Evolutionary conservation across 306 rosid species (phyloP), one percentile per base, ranked within the genome.

Genomic region (Clitoria ternatea): DNA sequence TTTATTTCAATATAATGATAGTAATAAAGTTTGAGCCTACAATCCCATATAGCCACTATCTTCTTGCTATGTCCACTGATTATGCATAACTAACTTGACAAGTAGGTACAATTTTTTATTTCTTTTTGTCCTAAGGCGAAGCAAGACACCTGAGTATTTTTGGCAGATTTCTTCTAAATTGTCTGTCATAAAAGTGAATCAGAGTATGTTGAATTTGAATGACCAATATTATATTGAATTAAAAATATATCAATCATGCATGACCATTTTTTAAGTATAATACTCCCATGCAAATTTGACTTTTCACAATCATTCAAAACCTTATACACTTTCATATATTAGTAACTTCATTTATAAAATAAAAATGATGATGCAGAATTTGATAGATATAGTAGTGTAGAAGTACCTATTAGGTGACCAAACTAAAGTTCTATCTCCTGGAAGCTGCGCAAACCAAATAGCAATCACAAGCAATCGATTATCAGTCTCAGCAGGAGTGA

Each of bases 401-500:
- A 0, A 20, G 33, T 79, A 92, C 96, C 92, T 89, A 66, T 81
- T 87, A 22, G 96, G 81, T 30, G 96, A 90, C 97, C 98, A 94
- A 18, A 90, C 87, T 12, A 77, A 7, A 30, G 90, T 87, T 37
- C 59, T 78, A 70, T 87, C 97, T 50, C 96, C 97, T 0, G 95
- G 95, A 81, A 90, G 97, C 73, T 81, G 32, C 0, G 90, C 89
- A 69, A 94, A 90, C 98, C 98, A 94, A 79, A 90, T 78, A 0
- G 79, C 96, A n/a, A 90, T 55, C 20, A 64, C 72, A 88, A 82
- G 69, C 2, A 45, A 74, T 17, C 74, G 49, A 27, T 57, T 40
- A 56, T 44, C 78, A 10, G 42, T 55, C 2, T 60, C 78, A 3
- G 77, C 5, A 6, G 87, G 82, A 35, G 89, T 77, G 80, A 94